Evolutionary conservation across 176 grass and related monocot species (phyloP).

Genomic region (Oryza brachyantha): DNA sequence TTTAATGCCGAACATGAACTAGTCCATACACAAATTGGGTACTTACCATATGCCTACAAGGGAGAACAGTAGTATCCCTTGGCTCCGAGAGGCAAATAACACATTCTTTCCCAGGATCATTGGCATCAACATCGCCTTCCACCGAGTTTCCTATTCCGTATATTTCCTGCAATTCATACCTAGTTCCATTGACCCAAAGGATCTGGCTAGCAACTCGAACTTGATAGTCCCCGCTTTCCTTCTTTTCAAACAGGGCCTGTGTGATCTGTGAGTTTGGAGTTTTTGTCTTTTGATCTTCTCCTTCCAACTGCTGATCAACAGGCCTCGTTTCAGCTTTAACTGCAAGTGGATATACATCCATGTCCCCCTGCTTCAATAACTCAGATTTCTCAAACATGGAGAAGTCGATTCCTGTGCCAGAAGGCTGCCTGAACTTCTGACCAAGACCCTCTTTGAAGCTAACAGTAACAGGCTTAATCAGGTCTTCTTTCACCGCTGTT

Average conservation of each 20-base stretch:
- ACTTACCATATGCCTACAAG: constrained; percentile 98
- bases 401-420: constrained; percentile 88
- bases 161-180: constrained; percentile 95
- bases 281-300: constrained; percentile 51
- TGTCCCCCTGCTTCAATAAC: constrained; percentile 56
- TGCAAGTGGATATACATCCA: constrained; percentile 79
- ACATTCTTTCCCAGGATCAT: constrained; percentile 97
- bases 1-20: background rate
- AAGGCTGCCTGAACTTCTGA: constrained; percentile 90
- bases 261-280: constrained; percentile 91
- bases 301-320: constrained; percentile 36
- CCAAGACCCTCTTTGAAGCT: constrained; percentile 87
- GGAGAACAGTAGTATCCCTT: constrained; percentile 94
- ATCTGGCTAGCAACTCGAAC: constrained; percentile 87
- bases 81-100: constrained; percentile 97
- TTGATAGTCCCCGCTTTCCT: constrained; percentile 69
- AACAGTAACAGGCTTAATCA: constrained; percentile 71
- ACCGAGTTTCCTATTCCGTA: constrained; percentile 96
- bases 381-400: constrained; percentile 67
- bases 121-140: constrained; percentile 74
- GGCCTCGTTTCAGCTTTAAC: constrained; percentile 89
- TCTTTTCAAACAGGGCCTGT: constrained; percentile 92
- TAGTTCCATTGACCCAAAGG: constrained; percentile 82
- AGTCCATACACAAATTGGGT: background rate
- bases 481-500: constrained; percentile 54